Base-by-base conservation (phyloP, 345 rosid species). In the Triadica sebifera region DNA sequence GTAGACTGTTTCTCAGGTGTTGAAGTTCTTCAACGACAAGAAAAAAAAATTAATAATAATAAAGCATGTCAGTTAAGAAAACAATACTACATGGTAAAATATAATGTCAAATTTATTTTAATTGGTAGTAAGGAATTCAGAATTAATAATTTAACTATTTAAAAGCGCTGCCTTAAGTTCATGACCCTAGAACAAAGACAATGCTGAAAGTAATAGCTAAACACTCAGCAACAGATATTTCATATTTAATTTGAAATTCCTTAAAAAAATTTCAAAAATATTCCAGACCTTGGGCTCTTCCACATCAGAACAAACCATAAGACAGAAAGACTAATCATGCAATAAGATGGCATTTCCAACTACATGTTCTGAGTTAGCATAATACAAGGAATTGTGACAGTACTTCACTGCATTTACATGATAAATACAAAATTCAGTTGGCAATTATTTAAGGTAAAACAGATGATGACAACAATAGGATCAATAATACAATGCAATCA, bases 1-100 rank as follows among this genome's bases (percentile, higher is more conserved):
- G 99, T 69, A 93, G 85, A 81, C 97, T 96, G 72, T 96, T 91
- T 74, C 95, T 90, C 90, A 96, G 81, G 75, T 91, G 98, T 62
- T 93, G 95, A 81, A 96, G 97, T 80, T 96, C 98, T 96, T 63
- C 66, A 74, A 73, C 20, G 73, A 63, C 43, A 67, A 71, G 66
- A 34, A 60, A 64, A 51, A 22, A 70, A 0, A 70, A n/a, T n/a
- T n/a, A 16, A 24, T 34, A 37, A 51, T 8, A 50, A 39, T 11
- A 56, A 8, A 53, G 46, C 10, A 43, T 19, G 15, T 53, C 45
- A 50, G 67, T 3, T 20, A 39, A 5, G 8, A 22, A 20, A 55
- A 53, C 15, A 55, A 8, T 1, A 68, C 0, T 2, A 51, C 3
- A 68, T 67, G 25, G 59, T 16, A 20, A 67, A 49, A 45, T 47